Base-by-base conservation (phyloP, 148 eudicot species). In the Rhododendron henanense region DNA sequence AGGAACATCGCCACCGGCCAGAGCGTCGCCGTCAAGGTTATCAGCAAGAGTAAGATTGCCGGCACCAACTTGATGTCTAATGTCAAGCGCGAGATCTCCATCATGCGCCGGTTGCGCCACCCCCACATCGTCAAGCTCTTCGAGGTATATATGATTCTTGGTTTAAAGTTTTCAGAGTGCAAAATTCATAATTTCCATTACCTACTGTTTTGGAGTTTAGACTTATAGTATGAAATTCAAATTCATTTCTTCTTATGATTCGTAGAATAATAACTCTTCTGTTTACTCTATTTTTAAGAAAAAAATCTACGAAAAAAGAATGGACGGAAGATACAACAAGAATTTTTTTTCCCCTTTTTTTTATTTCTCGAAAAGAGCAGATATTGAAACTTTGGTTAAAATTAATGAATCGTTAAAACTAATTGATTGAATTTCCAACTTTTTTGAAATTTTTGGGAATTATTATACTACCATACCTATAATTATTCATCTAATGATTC, bases 21-120 rank as follows among this genome's bases (percentile, higher is more conserved):
- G 45, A 94, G 96, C 86, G 98, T 95, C 2, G 98, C 98, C 6
- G 83, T 95, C 1, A 95, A 95, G 50, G 87, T 88, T 16, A 89
- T 95, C 57, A 88, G 67, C 90, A 95, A 95, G 83, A 86, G 86
- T 53, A 89, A 92, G 75, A 81, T 94, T 10, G 53, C 69, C 14
- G 88, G 90, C 8, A 69, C 87, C 0, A 85, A 33, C 35, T 81
- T 93, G 0, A 86, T 88, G 79, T 76, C 85, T 39, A 90, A 94
- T 85, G 61, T 95, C 81, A 94, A 90, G 88, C 89, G 96, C 11
- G 98, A 95, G 89, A 90, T 94, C 77, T 81, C 92, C 4, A 91
- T 94, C 85, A 94, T 94, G 96, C 85, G 92, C 47, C 90, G 90
- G 10, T 77, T 95, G 18, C 88, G 84, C 51, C 96, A 94, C 81